A percentile compares a stretch with the other conserved stretches of the same genome.
These are phyloP conservation scores for Hericium rajendrae DNA, from an alignment of 768 basidiomycete genomes.

Conservation along the genomic window DNA sequence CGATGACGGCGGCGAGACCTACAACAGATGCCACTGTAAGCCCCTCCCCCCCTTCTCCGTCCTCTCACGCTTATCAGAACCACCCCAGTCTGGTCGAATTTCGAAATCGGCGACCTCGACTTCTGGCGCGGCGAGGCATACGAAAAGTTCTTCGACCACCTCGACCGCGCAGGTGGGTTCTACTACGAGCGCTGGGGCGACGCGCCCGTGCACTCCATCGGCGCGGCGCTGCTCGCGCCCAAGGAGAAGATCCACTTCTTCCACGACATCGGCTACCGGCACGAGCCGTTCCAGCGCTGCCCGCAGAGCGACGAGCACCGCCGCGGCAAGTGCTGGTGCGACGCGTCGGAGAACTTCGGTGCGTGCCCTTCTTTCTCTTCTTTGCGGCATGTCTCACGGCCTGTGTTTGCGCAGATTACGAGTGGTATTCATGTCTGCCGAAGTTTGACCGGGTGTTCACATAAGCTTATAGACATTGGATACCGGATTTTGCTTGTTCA, in stretches of 20 bases:
- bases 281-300: constrained; percentile 93
- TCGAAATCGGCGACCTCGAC: constrained; percentile 50
- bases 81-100: constrained; percentile 51
- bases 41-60: not conserved
- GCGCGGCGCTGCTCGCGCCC: constrained; percentile 77
- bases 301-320: constrained; percentile 66
- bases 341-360: constrained; percentile 68
- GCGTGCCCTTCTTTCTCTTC: constrained; percentile 15
- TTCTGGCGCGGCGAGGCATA: constrained; percentile 52
- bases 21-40: constrained; percentile 51
- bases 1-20: constrained; percentile 43
- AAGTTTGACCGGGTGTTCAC: constrained; percentile 13
- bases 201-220: constrained; percentile 75
- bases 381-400: constrained; percentile 5
- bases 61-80: not conserved
- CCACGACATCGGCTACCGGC: constrained; percentile 86
- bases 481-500: not conserved
- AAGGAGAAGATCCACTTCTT: constrained; percentile 94
- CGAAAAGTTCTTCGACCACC: constrained; percentile 45
- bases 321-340: constrained; percentile 80
- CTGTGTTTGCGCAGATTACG: constrained; percentile 43
- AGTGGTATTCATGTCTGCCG: constrained; percentile 79
- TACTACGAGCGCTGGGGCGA: constrained; percentile 87
- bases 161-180: constrained; percentile 47
- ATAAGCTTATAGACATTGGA: not conserved